Base-by-base conservation (phyloP, 108 stramenopile species). In the Fistulifera pelliculosa region DNA sequence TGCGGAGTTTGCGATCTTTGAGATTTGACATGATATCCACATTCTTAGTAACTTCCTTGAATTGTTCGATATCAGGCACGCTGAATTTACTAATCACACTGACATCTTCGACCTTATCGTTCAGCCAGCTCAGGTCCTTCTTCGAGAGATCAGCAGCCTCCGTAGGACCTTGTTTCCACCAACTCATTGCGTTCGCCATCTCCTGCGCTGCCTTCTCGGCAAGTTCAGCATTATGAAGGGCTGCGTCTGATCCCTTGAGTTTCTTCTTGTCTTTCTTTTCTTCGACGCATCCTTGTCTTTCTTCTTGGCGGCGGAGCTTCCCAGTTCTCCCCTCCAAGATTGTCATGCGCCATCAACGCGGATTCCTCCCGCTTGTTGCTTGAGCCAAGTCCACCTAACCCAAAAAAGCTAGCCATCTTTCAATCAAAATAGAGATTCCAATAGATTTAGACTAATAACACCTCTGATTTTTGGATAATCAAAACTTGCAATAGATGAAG, bases 121-220 rank as follows among this genome's bases (percentile, higher is more conserved):
- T 40, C 42, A 43, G 15, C 38, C 49, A 50, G 22, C 24, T 26
- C 19, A 50, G 26, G 49, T 22, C 49, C 2, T 54, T 27, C 18
- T 58, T 47, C 22, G 13, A 2, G 6, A 24, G 23, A 19, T 51
- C 18, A 4, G 26, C 38, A 2, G 28, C 49, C 27, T n/a, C 59
- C 23, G 47, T 40, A n/a, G 47, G 18, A 12, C 47, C 18, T 21
- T 45, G 17, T 58, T 60, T 49, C 47, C 47, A 49, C 67, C 69
- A 57, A 41, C 52, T 41, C 73, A 74, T 69, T 14, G 64, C 40
- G 27, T 61, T 56, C n/a, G 57, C 52, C 60, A 61, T 61, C 18
- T 69, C 60, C 13, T 57, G 25, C n/a, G 64, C 60, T 51, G 60
- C 56, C 38, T 58, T 54, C 38, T 65, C 58, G 23, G 68, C 58